A percentile compares a stretch with the other conserved stretches of the same genome.
phyloP scores from a whole-genome alignment of 768 basidiomycete genomes.

The Hypholoma fasciculare region DNA sequence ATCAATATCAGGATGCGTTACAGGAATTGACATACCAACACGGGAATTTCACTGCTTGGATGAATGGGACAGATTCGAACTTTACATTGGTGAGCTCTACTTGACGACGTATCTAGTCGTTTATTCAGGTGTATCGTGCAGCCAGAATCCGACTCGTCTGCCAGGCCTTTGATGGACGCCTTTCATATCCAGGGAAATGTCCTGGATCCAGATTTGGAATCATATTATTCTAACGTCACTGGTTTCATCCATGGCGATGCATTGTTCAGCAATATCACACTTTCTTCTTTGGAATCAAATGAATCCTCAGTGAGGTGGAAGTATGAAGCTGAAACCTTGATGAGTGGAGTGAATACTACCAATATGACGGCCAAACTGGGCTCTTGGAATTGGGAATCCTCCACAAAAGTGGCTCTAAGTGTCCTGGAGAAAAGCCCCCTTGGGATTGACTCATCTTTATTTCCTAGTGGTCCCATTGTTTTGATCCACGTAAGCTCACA shows the following conservation, averaged over 20 bases:
- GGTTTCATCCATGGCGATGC: conserved; percentile 73
- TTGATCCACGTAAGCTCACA: conserved; percentile 62
- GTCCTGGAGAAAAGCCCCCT: conserved; percentile 58
- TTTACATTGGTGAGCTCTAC: conserved; percentile 57
- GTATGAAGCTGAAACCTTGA: conserved; percentile 46
- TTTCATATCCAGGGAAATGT: conserved; percentile 45
- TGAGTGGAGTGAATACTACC: conserved; percentile 52
- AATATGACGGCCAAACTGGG: conserved; percentile 47
- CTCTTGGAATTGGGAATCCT: conserved; percentile 71
- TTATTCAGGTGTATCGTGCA: conserved; percentile 22
- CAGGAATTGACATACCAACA: conserved; percentile 56
- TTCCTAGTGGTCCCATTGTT: conserved; percentile 38
- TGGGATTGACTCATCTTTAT: conserved; percentile 21
- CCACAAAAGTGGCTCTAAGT: conserved; percentile 64
- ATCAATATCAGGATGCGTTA: conserved; percentile 68
- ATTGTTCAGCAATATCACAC: conserved; percentile 65
- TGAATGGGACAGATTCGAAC: conserved; percentile 65
- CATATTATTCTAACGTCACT: conserved; percentile 77
- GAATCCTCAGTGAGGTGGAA: conserved; percentile 47
- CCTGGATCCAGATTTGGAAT: conserved; percentile 45
- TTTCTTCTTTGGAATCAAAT: conserved; percentile 37
- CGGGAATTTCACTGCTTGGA: conserved; percentile 76
- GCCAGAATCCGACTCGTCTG: conserved; percentile 45
- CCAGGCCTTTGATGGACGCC: conserved; percentile 47
- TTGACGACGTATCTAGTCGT: neutral